A percentile compares a stretch with the other conserved stretches of the same genome.
These are phyloP conservation scores for Kazachstania martiniae DNA, from an alignment of 805 yeast species.

Conservation along the genomic window DNA sequence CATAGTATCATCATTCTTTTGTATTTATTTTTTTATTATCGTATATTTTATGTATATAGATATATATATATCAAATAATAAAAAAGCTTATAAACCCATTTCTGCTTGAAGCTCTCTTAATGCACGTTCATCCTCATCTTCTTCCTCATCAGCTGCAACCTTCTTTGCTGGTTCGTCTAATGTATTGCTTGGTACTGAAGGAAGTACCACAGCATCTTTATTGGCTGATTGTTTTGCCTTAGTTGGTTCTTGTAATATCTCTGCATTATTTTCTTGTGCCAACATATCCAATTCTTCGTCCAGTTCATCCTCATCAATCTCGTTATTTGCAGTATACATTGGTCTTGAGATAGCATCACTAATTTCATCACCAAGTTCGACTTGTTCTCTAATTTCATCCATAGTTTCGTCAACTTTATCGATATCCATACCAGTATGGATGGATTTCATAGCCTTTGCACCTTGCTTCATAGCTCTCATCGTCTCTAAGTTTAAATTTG, in stretches of 20 bases:
- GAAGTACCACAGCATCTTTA: constrained; percentile 28
- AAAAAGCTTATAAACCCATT: constrained; percentile 52
- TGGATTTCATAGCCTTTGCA: constrained; percentile 90
- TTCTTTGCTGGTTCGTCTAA: constrained; percentile 10
- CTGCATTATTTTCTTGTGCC: constrained; percentile 42
- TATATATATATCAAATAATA: constrained; percentile 1
- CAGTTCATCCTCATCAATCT: constrained; percentile 82
- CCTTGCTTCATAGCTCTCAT: constrained; percentile 99
- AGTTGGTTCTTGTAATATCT: constrained; percentile 2
- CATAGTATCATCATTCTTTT: neutral
- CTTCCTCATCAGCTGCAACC: constrained; percentile 27
- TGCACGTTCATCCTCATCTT: constrained; percentile 78
- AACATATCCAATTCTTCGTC: constrained; percentile 86
- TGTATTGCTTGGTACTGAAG: constrained; percentile 35
- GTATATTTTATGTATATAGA: neutral
- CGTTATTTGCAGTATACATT: constrained; percentile 49
- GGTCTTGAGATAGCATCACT: constrained; percentile 95
- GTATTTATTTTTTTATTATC: neutral
- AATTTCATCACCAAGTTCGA: constrained; percentile 88
- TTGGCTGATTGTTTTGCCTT: constrained; percentile 1
- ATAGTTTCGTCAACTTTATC: constrained; percentile 95
- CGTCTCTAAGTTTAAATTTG: constrained; percentile 93
- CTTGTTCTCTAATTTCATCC: constrained; percentile 97
- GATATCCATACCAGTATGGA: constrained; percentile 88
- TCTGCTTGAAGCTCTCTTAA: constrained; percentile 73